Evolutionary conservation across 805 yeast genomes (phyloP), one percentile per base, ranked within the genome.

Genomic region (Teunomyces funiuensis): DNA sequence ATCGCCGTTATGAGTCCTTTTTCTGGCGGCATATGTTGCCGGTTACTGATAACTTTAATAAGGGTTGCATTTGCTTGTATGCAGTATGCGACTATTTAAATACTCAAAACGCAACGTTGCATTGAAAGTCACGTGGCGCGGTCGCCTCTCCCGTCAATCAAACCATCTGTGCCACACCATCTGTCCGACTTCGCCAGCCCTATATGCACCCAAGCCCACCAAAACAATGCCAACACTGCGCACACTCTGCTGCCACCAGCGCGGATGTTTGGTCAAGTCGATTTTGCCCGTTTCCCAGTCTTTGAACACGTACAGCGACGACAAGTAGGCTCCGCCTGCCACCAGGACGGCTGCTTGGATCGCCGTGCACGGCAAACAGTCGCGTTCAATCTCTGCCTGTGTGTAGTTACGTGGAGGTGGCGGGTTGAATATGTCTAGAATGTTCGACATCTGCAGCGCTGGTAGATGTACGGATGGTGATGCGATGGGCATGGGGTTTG

Each of bases 361-460:
- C 1, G 80, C 57, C 45, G 85, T 84, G 53, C 95, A 86, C 2
- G 85, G 80, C 1, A 82, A 49, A 54, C 95, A 86, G 48, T 76
- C 82, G 44, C 66, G 66, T 38, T 70, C 70, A n/a, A 40, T 38
- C 44, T 72, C 75, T 17, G 71, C 73, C 2, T 55, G 54, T 1
- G 66, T 52, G 10, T 75, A 53, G 37, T 65, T 72, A 18, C 76
- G 59, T 8, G 74, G 49, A 5, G 69, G 63, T 2, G 79, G 74
- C 1, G 80, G 80, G 45, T 69, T 72, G 55, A 82, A 74, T 2
- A 80, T 66, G n/a, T 72, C 64, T 5, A 70, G 48, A 6, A 82
- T 78, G 53, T 80, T 81, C 11, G 82, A 75, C 61, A 52, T 57
- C 8, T 18, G n/a, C n/a, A n/a, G n/a, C n/a, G n/a, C n/a, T n/a